Evolutionary conservation across 192 early-diverging fungal genomes (phyloP).

Genomic region (Phycomyces blakesleeanus): DNA sequence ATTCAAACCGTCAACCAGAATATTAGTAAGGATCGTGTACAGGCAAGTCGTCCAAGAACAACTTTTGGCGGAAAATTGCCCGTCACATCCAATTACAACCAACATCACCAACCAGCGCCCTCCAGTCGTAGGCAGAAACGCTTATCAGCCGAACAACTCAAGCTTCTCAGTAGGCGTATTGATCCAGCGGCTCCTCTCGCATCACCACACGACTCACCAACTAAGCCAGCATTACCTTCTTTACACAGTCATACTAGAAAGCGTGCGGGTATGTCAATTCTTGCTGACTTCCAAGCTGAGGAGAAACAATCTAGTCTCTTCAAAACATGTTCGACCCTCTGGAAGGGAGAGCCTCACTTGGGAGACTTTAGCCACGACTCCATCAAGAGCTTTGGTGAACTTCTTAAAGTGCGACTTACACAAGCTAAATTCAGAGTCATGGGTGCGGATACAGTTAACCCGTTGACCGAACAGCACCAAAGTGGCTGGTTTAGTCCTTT

Average conservation of each 20-base stretch:
- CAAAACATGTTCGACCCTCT: constrained; percentile 5
- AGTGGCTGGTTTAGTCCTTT: not conserved
- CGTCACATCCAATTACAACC: not conserved
- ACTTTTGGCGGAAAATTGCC: not conserved
- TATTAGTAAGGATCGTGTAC: too few relatives aligned
- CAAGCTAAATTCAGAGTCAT: constrained; percentile 22
- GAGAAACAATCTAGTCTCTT: constrained; percentile 5
- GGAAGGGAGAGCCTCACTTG: constrained; percentile 5
- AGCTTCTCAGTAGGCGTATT: constrained; percentile 23
- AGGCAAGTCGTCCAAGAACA: too few relatives aligned
- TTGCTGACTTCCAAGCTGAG: not conserved
- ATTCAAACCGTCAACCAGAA: too few relatives aligned
- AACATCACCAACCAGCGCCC: not conserved
- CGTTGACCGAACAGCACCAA: not conserved
- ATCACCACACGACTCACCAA: constrained; percentile 18
- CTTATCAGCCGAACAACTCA: constrained; percentile 23
- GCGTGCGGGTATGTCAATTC: not conserved
- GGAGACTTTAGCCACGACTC: constrained; percentile 12
- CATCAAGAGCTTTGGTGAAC: constrained; percentile 3
- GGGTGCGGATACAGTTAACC: not conserved
- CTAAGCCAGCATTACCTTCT: constrained; percentile 13
- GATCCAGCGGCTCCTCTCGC: constrained; percentile 15
- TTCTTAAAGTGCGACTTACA: constrained; percentile 7
- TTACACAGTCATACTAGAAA: not conserved
- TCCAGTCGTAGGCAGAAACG: not conserved